Conservation (phyloP, 2,329 filamentous ascomycete species). For the Podosphaera xanthii region DNA sequence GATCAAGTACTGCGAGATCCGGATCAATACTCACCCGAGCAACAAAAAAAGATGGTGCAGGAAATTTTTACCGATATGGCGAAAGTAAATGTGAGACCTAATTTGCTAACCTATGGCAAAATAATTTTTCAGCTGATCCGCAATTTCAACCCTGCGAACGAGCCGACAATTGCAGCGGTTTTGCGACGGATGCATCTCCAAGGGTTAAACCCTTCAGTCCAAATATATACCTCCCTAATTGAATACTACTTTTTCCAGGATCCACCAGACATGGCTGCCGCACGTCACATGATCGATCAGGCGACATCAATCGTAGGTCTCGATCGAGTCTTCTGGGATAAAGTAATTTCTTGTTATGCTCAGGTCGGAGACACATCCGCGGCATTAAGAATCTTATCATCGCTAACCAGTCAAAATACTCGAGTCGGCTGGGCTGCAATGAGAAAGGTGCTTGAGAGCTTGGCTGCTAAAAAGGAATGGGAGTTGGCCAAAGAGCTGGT, state of each 20-base stretch:
- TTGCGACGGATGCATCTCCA: constrained; percentile 35
- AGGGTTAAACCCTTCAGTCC: constrained; percentile 29
- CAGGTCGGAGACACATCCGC: constrained; percentile 24
- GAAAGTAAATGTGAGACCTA: constrained; percentile 30
- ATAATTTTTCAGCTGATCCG: constrained; percentile 40
- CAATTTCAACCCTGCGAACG: constrained; percentile 10
- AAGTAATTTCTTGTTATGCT: constrained; percentile 45
- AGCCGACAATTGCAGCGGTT: constrained; percentile 31
- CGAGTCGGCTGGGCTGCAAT: constrained; percentile 12
- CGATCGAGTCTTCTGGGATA: constrained; percentile 44
- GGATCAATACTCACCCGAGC: constrained; percentile 19
- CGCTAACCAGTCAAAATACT: constrained; percentile 17
- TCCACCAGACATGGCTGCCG: constrained; percentile 34
- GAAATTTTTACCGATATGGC: constrained; percentile 34
- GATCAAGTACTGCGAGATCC: constrained; percentile 29
- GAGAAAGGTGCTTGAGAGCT: constrained; percentile 10
- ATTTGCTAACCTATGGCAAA: constrained; percentile 41
- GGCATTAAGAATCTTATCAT: constrained; percentile 27
- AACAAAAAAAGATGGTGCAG: constrained; percentile 29
- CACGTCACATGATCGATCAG: constrained; percentile 34
- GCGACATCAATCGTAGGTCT: constrained; percentile 17
- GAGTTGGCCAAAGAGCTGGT: constrained; percentile 14
- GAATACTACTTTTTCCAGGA: constrained; percentile 38
- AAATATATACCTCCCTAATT: constrained; percentile 55
- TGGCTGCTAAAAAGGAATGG: constrained; percentile 14